These are phyloP conservation scores for Penicillium sp. DNA, from an alignment of 2,329 filamentous ascomycete genomes.

Conservation along the genomic window DNA sequence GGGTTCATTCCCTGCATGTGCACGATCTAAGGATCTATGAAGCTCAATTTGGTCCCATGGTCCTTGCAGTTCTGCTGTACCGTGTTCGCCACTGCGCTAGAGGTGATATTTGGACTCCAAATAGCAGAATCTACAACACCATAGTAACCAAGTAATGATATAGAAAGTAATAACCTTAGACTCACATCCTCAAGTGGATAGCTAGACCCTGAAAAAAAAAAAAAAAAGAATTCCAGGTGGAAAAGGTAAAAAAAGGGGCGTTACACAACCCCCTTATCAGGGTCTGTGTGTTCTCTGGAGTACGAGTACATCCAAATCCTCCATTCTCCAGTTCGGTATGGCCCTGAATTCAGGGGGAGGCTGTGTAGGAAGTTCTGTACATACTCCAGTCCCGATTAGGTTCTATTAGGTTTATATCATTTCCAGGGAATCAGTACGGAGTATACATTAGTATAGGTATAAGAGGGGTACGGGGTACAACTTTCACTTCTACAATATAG, in stretches of 20 bases:
- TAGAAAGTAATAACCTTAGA: no score
- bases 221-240: constrained; percentile 1
- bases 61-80: constrained; percentile 11
- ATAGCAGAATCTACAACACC: background rate
- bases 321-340: constrained; percentile 15
- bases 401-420: background rate
- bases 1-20: constrained; percentile 17
- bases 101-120: background rate
- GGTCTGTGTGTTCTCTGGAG: constrained; percentile 14
- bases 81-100: constrained; percentile 12
- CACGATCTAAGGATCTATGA: constrained; percentile 16
- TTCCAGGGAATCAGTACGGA: no score
- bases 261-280: constrained; percentile 13
- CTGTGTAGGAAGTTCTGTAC: constrained; percentile 16
- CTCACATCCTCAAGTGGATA: constrained; percentile 7
- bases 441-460: no score
- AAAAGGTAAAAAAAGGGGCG: constrained; percentile 7
- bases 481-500: no score
- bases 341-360: constrained; percentile 25
- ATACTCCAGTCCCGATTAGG: constrained; percentile 1
- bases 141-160: background rate
- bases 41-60: constrained; percentile 7
- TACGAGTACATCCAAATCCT: background rate
- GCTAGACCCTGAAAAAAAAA: constrained; percentile 18
- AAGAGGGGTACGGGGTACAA: no score